These are phyloP conservation scores for Tricholoma furcatifolium DNA, from an alignment of 768 basidiomycete species.

Conservation along the genomic window DNA sequence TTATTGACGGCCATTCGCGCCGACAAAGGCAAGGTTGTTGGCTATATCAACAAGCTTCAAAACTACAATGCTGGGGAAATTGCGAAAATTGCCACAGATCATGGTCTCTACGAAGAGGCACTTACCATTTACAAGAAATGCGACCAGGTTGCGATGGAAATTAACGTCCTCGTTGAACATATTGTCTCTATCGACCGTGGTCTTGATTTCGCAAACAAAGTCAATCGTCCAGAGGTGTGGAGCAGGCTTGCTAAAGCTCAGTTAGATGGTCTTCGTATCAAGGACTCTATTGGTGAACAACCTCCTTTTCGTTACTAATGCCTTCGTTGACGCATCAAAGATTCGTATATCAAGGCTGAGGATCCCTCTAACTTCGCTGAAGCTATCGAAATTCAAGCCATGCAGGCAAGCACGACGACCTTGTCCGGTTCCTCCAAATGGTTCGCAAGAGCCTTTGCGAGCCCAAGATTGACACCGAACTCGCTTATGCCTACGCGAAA, in stretches of 20 bases:
- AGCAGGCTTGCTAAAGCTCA: conserved; percentile 96
- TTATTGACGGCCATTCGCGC: conserved; percentile 95
- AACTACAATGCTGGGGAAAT: conserved; percentile 96
- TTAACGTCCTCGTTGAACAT: conserved; percentile 97
- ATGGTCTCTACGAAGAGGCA: conserved; percentile 94
- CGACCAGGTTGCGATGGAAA: conserved; percentile 91
- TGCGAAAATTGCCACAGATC: conserved; percentile 94
- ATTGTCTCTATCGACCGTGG: conserved; percentile 98
- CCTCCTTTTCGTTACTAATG: not conserved
- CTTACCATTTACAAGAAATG: conserved; percentile 98
- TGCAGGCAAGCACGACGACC: conserved; percentile 89
- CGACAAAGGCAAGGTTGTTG: conserved; percentile 97
- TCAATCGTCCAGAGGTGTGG: conserved; percentile 97
- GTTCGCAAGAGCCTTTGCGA: conserved; percentile 96
- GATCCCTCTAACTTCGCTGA: conserved; percentile 93
- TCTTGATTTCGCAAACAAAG: conserved; percentile 92
- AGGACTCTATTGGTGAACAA: conserved; percentile 87
- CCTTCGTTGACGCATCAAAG: conserved; percentile 33
- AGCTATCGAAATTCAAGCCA: conserved; percentile 95
- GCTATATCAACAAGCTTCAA: conserved; percentile 95
- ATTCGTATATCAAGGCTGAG: conserved; percentile 97
- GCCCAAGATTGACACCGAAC: too few relatives aligned
- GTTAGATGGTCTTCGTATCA: conserved; percentile 95
- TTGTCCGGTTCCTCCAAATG: conserved; percentile 98
- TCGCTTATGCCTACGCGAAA: too few relatives aligned